Evolutionary conservation across 1,139 yeast genomes (phyloP), one percentile per base, ranked within the genome.

Genomic region (Candida frijolesensis): DNA sequence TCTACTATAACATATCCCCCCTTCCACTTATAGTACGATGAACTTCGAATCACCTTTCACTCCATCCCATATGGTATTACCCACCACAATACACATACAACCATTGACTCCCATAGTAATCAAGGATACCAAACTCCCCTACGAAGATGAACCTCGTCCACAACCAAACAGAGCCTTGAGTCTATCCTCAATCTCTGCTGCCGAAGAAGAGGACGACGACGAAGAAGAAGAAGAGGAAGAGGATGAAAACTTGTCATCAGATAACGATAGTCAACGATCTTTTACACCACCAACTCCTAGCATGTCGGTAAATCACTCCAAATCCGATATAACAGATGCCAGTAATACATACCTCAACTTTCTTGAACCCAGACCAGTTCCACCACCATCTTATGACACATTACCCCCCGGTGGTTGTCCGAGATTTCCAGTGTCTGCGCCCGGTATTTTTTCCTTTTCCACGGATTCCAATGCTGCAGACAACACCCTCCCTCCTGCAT

Each of bases 401-500:
- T 60, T 76, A 40, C 76, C 80, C 8, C 81, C 80, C 0, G 80
- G 80, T 1, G 81, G 81, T 16, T 78, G 75, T 67, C 84, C 70
- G 10, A 69, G 70, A 47, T 83, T 65, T 58, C 88, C 90, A 0
- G 67, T 84, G 25, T 22, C 51, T n/a, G 54, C 50, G 16, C 46
- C 53, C 18, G 38, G 49, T 9, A 38, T 48, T 16, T 38, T 44
- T 30, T 42, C 47, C 27, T 18, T 1, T 32, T 54, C 64, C 47
- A 48, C 37, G 38, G 44, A 44, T 11, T 12, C 12, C 12, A 12
- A 12, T 22, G 22, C 9, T 42, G 4, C 8, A 30, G 8, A 19
- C 16, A 30, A 39, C 22, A 16, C 14, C 15, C 44, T 27, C 2
- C 72, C 84, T 9, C 91, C 92, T 0, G 48, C 33, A 11, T 84